Evolutionary conservation across 2,329 filamentous ascomycete genomes (phyloP).

Genomic region (Aureobasidium sp.): DNA sequence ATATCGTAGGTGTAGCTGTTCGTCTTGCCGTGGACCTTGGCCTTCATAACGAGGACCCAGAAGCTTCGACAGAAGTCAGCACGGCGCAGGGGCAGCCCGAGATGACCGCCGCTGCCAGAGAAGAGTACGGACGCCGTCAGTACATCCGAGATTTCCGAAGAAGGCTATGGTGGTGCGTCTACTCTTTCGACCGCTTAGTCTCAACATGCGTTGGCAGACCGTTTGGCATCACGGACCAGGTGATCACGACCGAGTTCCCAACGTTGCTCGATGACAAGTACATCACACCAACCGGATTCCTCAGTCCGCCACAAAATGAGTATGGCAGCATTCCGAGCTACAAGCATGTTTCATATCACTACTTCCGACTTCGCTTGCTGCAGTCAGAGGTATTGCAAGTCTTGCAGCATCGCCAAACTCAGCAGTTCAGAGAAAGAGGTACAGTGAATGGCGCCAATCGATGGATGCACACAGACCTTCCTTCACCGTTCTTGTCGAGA

Average conservation of each 20-base stretch:
- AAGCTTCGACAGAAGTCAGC: slow-evolving; percentile 50
- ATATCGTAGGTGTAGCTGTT: slow-evolving; percentile 90
- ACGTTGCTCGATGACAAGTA: slow-evolving; percentile 81
- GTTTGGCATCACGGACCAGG: slow-evolving; percentile 91
- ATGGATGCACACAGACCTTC: slow-evolving; percentile 70
- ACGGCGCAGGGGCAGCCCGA: slow-evolving; percentile 24
- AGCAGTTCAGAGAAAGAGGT: slow-evolving; percentile 62
- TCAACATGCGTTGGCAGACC: slow-evolving; percentile 89
- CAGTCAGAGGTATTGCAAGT: slow-evolving; percentile 96
- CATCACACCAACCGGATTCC: slow-evolving; percentile 73
- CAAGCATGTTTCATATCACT: slow-evolving; percentile 86
- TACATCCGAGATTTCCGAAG: slow-evolving; percentile 82
- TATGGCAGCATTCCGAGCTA: slow-evolving; percentile 56
- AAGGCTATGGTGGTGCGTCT: slow-evolving; percentile 94
- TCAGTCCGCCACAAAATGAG: slow-evolving; percentile 49
- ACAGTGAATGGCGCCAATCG: slow-evolving; percentile 56
- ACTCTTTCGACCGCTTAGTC: slow-evolving; percentile 89
- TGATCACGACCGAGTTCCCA: slow-evolving; percentile 91
- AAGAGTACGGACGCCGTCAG: slow-evolving; percentile 62
- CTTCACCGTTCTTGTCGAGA: slow-evolving; percentile 75
- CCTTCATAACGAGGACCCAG: slow-evolving; percentile 76
- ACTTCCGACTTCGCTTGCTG: slow-evolving; percentile 77
- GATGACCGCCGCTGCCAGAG: slow-evolving; percentile 37
- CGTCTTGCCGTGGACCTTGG: slow-evolving; percentile 86
- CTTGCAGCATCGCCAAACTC: slow-evolving; percentile 82